Percentiles rank a stretch among this genome's conserved stretches.
phyloP scores from a whole-genome alignment of 2,329 filamentous ascomycete species.

The Colletotrichum spaethianum region DNA sequence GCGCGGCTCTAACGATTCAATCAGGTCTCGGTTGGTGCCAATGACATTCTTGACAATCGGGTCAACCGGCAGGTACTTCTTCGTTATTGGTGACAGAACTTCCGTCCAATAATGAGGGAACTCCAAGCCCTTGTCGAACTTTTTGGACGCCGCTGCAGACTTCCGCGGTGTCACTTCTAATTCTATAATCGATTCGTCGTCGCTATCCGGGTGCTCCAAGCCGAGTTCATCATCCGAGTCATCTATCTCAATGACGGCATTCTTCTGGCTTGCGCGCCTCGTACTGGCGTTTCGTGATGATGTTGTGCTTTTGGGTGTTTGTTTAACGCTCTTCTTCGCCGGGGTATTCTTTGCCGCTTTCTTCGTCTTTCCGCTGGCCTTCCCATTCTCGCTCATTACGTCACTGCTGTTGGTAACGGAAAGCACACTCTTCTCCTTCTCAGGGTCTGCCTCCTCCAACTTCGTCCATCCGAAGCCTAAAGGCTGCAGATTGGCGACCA shows the following conservation, averaged over 20 bases:
- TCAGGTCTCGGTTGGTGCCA: conserved; percentile 79
- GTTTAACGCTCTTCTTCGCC: conserved; percentile 20
- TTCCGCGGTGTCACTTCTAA: conserved; percentile 61
- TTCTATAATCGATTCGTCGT: conserved; percentile 73
- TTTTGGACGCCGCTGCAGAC: conserved; percentile 54
- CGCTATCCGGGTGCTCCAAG: conserved; percentile 64
- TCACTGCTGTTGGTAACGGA: conserved; percentile 19
- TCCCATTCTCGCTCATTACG: conserved; percentile 40
- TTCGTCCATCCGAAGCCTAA: conserved; percentile 94
- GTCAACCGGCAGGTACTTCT: conserved; percentile 85
- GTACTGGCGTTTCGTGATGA: conserved; percentile 1
- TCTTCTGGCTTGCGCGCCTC: conserved; percentile 23
- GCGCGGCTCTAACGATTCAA: conserved; percentile 84
- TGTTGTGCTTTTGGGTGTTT: conserved; percentile 20
- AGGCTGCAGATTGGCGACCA: conserved; percentile 89
- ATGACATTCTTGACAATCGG: conserved; percentile 78
- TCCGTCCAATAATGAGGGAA: conserved; percentile 97
- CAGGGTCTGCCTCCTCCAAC: conserved; percentile 79
- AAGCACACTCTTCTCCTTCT: conserved; percentile 52
- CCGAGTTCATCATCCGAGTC: conserved; percentile 38
- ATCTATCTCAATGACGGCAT: conserved; percentile 9
- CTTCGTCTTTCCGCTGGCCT: conserved; percentile 38
- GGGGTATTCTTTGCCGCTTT: conserved; percentile 40
- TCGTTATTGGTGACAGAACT: conserved; percentile 84
- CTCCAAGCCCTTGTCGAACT: conserved; percentile 82